These are phyloP conservation scores for Hyaloscypha finlandica DNA, from an alignment of 495 filamentous ascomycete genomes.

Conservation along the genomic window DNA sequence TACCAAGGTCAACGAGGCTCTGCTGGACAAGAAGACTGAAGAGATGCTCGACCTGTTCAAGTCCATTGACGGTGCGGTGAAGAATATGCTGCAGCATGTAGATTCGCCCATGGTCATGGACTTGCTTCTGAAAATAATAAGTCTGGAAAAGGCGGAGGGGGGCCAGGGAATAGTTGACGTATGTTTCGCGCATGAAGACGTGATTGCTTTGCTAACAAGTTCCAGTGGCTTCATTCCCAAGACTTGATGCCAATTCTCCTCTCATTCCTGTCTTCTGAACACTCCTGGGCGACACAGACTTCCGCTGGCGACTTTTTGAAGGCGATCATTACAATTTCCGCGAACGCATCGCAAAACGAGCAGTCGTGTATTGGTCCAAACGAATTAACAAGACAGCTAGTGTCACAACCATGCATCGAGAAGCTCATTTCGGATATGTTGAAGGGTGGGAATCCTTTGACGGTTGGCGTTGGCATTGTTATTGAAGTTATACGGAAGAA, in stretches of 20 bases:
- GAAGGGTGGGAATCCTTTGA: constrained; percentile 88
- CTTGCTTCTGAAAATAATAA: constrained; percentile 94
- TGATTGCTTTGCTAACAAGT: constrained; percentile 32
- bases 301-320: constrained; percentile 98
- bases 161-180: constrained; percentile 95
- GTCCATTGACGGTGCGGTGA: constrained; percentile 75
- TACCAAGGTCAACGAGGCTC: constrained; percentile 95
- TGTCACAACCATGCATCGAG: constrained; percentile 83
- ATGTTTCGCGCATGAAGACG: constrained; percentile 36
- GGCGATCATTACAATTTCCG: constrained; percentile 97
- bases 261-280: constrained; percentile 80
- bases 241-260: constrained; percentile 87
- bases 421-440: constrained; percentile 89
- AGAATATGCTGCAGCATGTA: constrained; percentile 87
- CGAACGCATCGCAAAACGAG: constrained; percentile 96
- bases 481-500: constrained; percentile 99
- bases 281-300: constrained; percentile 85
- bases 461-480: constrained; percentile 94
- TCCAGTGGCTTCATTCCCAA: constrained; percentile 89
- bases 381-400: constrained; percentile 91
- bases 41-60: constrained; percentile 92
- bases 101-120: constrained; percentile 99
- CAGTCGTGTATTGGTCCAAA: constrained; percentile 98
- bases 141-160: constrained; percentile 87
- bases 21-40: constrained; percentile 96